Evolutionary conservation across 352 stramenopile species (phyloP), one percentile per base, ranked within the genome.

Genomic region (Aphanomyces cochlioides): DNA sequence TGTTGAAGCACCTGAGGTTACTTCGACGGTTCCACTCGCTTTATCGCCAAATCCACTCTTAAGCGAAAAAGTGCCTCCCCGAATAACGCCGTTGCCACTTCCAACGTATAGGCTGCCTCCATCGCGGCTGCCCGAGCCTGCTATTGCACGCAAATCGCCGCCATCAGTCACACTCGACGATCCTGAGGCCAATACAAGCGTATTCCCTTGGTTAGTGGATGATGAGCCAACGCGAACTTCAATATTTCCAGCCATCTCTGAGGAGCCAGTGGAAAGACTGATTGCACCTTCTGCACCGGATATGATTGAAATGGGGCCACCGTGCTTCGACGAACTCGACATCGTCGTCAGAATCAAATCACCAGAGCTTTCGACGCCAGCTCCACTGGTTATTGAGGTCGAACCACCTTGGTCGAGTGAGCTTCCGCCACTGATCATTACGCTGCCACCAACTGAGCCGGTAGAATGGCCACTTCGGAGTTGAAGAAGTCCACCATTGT

Each of bases 401-500:
- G 50, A 19, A 37, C 50, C 50, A 36, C 50, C 50, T 53, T 53
- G 45, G 45, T 53, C n/a, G 45, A n/a, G 13, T 2, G 45, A 53
- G 13, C n/a, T 19, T n/a, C 45, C 45, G n/a, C 45, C 45, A n/a
- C 13, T 19, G 45, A 53, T 19, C n/a, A n/a, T 1, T n/a, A 53
- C 45, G n/a, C n/a, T 19, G 13, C 45, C 45, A 53, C 45, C 45
- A n/a, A n/a, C 45, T 19, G 45, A 53, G 45, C 45, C 45, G 13
- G 45, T 53, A 53, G 45, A n/a, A n/a, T 53, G 45, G 13, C 45
- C 45, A 53, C 45, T 19, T 53, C n/a, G 45, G n/a, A 53, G 45
- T 15, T 15, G 13, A n/a, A 53, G n/a, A n/a, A n/a, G 13, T 15
- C 45, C 45, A 53, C 45, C 45, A 53, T 19, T 53, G 1, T 28